Percentiles rank a stretch among this genome's conserved stretches.
phyloP scores from a whole-genome alignment of 768 basidiomycete genomes.

The Vishniacozyma victoriae region DNA sequence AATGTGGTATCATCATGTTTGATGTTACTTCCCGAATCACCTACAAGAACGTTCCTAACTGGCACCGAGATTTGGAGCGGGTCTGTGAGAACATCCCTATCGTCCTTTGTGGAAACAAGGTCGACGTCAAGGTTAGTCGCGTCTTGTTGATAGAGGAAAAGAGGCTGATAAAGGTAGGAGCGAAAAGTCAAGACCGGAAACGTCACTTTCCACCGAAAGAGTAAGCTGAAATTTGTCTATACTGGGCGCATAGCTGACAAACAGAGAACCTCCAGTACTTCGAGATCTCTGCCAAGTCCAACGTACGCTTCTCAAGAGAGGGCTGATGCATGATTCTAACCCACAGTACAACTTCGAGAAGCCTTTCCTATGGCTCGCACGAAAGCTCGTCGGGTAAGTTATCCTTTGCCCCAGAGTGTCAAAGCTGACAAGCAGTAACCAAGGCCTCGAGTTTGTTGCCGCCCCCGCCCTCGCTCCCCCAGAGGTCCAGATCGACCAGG shows the following conservation, averaged over 20 bases:
- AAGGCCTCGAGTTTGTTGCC: slow-evolving; percentile 86
- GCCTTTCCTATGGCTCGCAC: slow-evolving; percentile 98
- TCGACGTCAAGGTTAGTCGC: slow-evolving; percentile 85
- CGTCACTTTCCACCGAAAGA: slow-evolving; percentile 99
- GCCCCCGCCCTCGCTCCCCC: slow-evolving; percentile 92
- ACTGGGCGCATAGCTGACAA: background rate
- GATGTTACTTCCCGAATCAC: slow-evolving; percentile 98
- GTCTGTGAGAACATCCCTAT: slow-evolving; percentile 99
- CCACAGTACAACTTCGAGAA: slow-evolving; percentile 98
- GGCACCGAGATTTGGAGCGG: slow-evolving; percentile 96
- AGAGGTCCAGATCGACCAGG: slow-evolving; percentile 75
- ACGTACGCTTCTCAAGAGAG: slow-evolving; percentile 48
- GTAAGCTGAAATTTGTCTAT: slow-evolving; percentile 6
- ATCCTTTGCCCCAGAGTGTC: background rate
- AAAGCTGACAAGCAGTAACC: slow-evolving; percentile 57
- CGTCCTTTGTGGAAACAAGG: slow-evolving; percentile 99
- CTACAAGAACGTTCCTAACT: slow-evolving; percentile 99
- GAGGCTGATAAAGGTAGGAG: background rate
- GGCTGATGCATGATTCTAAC: background rate
- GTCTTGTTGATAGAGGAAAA: background rate
- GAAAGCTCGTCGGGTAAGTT: slow-evolving; percentile 91
- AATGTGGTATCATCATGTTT: slow-evolving; percentile 99
- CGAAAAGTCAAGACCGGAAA: slow-evolving; percentile 98
- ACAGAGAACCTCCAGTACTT: slow-evolving; percentile 93
- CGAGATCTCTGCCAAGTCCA: slow-evolving; percentile 98